A percentile compares a stretch with the other conserved stretches of the same genome.
Evolutionary conservation across 2,329 filamentous ascomycete species (phyloP).

Genomic region (Bipolaris sorokiniana): DNA sequence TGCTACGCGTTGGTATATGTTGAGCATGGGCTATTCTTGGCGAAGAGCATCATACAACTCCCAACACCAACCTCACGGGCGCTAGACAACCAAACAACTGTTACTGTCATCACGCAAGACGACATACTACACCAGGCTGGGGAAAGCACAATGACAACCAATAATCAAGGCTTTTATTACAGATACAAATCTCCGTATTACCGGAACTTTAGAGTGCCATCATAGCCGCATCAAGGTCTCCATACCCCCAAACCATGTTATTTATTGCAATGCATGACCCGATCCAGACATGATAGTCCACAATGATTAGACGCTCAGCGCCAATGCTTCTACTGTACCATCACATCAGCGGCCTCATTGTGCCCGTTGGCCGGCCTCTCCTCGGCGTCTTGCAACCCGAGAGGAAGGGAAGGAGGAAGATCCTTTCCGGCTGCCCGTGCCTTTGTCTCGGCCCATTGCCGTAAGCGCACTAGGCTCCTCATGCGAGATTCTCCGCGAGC

Average conservation of each 20-base stretch:
- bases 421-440: constrained; percentile 55
- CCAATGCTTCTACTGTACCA: constrained; percentile 35
- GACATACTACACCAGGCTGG: neutral
- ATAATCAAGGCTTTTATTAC: neutral
- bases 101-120: neutral
- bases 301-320: neutral
- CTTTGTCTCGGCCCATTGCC: constrained; percentile 81
- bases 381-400: constrained; percentile 51
- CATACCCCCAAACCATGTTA: neutral
- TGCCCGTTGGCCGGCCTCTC: constrained; percentile 32
- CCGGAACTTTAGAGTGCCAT: neutral
- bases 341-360: constrained; percentile 45
- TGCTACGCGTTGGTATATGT: neutral
- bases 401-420: constrained; percentile 49
- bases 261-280: neutral
- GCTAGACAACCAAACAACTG: neutral
- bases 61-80: neutral
- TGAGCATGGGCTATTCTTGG: neutral
- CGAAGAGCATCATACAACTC: neutral
- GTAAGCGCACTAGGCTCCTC: constrained; percentile 77
- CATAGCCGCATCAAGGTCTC: neutral
- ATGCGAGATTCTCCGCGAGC: constrained; percentile 80
- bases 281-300: neutral
- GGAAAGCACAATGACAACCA: neutral
- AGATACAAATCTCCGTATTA: neutral